Evolutionary conservation across 2,329 filamentous ascomycete species (phyloP), one percentile per base, ranked within the genome.

Genomic region (Emmonsiellopsis sp.): DNA sequence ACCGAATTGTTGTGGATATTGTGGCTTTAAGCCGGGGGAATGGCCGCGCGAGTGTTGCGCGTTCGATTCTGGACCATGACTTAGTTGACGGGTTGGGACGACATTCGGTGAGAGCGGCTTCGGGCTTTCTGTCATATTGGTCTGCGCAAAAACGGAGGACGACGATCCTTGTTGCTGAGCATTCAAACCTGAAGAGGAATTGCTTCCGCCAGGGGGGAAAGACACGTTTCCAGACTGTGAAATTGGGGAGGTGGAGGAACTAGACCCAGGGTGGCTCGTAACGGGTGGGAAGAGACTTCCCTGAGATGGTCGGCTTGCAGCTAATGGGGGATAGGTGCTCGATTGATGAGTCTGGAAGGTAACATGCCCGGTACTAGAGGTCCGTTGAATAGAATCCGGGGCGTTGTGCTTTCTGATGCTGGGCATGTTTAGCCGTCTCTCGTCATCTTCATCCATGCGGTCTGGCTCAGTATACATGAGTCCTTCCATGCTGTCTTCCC

Each of bases 121-220:
- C 0, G 90, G 89, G 59, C 88, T 94, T 69, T 95, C 89, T 2
- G 87, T 93, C 74, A 95, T 87, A 55, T 75, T 79, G 51, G 81
- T 79, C 58, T 89, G 84, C 7, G 83, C 79, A 65, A 89, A 94
- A 59, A 90, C 79, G 15, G 79, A 79, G 46, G 75, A 74, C 55
- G 73, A 76, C 13, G 9, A 26, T 26, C 20, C 20, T 20, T 38
- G 31, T 35, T 49, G 44, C 4, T 45, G 34, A 6, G 50, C 34
- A 44, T 50, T 58, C 50, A 45, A 73, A 73, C 42, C 72, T 70
- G 51, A 71, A 71, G 31, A 77, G 65, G 50, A 58, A 54, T 47
- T 26, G 26, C 54, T 55, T 10, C 59, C 56, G 32, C 67, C 65
- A 8, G 70, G 63, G 16, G 72, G 68, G 59, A 72, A 73, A 8